phyloP scores from a whole-genome alignment of 371 early-diverging fungal species.

The Saksenaea vasiformis region DNA sequence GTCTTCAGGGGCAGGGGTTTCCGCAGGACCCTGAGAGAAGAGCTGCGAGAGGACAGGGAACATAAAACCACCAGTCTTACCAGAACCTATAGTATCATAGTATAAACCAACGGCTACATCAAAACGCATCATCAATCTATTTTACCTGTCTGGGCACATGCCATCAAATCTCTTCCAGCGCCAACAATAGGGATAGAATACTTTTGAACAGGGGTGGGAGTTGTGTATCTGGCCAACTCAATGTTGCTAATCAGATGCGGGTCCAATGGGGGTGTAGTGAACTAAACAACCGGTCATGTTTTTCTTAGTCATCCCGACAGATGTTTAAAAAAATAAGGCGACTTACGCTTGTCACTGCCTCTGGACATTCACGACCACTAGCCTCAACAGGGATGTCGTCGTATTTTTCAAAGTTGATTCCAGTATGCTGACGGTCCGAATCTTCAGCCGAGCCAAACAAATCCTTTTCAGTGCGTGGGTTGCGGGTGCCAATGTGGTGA shows the following conservation, averaged over 20 bases:
- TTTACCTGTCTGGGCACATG: slow-evolving; percentile 82
- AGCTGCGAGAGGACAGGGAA: slow-evolving; percentile 56
- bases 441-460: slow-evolving; percentile 76
- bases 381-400: slow-evolving; percentile 96
- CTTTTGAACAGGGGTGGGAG: slow-evolving; percentile 96
- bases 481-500: slow-evolving; percentile 72
- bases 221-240: slow-evolving; percentile 85
- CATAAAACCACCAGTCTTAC: slow-evolving; percentile 79
- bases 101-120: not conserved
- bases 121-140: not conserved
- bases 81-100: slow-evolving; percentile 48
- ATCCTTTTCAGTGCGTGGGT: slow-evolving; percentile 77
- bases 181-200: slow-evolving; percentile 69
- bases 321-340: slow-evolving; percentile 92
- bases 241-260: slow-evolving; percentile 90
- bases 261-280: slow-evolving; percentile 79
- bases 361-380: slow-evolving; percentile 83
- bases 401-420: slow-evolving; percentile 96
- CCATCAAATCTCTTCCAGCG: slow-evolving; percentile 72
- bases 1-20: slow-evolving; percentile 27
- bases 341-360: slow-evolving; percentile 65
- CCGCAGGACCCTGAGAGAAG: slow-evolving; percentile 22
- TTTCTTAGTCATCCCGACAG: slow-evolving; percentile 87
- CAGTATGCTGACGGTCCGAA: slow-evolving; percentile 71
- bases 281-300: slow-evolving; percentile 78